These are phyloP conservation scores for Chrysoporthe deuterocubensis DNA, from an alignment of 2,329 filamentous ascomycete genomes.

Conservation along the genomic window DNA sequence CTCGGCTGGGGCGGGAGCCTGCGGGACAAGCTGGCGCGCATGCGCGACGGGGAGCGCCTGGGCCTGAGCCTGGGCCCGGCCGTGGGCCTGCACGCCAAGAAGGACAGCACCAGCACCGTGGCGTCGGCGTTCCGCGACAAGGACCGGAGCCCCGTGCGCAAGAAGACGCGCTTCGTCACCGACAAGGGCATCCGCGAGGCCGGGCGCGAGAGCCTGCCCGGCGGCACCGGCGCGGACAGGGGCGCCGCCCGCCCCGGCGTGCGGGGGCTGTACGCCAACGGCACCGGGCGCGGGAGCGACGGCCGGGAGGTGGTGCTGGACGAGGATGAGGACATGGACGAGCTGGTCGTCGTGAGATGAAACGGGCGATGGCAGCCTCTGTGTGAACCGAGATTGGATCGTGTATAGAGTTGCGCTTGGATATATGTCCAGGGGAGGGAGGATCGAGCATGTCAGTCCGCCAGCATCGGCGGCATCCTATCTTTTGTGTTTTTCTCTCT, in stretches of 20 bases:
- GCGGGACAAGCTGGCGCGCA: conserved; percentile 59
- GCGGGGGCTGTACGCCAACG: conserved; percentile 1
- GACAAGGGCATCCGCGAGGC: conserved; percentile 78
- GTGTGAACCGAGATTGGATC: background rate
- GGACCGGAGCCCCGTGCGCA: conserved; percentile 56
- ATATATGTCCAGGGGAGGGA: background rate
- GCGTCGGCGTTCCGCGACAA: conserved; percentile 26
- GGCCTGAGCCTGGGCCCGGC: conserved; percentile 40
- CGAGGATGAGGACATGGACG: conserved; percentile 55
- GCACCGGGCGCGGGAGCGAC: background rate
- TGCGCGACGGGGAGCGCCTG: conserved; percentile 64
- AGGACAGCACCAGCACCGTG: conserved; percentile 35
- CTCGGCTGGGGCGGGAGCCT: conserved; percentile 64
- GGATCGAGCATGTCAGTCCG: background rate
- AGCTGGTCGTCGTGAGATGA: conserved; percentile 50
- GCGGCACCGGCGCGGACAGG: conserved; percentile 21
- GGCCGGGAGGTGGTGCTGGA: conserved; percentile 41
- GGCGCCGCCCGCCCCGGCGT: conserved; percentile 12
- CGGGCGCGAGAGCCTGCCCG: conserved; percentile 68
- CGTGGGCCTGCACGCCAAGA: conserved; percentile 24
- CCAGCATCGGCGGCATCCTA: background rate
- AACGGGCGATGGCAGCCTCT: background rate
- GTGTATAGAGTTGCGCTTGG: background rate
- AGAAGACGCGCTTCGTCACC: conserved; percentile 81
- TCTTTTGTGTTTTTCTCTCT: background rate